These are phyloP conservation scores for Colletotrichum lentis DNA, from an alignment of 2,329 filamentous ascomycete genomes.

Conservation along the genomic window DNA sequence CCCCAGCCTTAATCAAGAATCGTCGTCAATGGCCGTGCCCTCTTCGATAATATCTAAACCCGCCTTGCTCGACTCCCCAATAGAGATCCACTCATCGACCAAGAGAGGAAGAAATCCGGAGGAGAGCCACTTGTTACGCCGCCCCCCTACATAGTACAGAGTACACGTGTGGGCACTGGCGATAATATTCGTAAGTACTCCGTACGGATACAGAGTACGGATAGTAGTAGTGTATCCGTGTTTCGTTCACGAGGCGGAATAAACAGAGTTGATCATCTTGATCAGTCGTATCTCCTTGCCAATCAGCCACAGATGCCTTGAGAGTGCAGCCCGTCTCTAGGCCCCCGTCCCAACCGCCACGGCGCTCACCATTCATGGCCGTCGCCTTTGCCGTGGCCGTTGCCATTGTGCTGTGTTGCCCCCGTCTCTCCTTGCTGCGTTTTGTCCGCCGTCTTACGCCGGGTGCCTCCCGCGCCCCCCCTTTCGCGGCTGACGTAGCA, in stretches of 20 bases:
- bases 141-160: not conserved
- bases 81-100: no score
- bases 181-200: no score
- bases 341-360: not conserved
- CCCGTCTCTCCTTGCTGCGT: not conserved
- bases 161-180: not conserved
- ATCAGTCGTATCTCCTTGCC: slow-evolving; percentile 7
- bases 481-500: not conserved
- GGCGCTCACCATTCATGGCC: not conserved
- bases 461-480: no score
- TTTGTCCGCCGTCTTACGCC: not conserved
- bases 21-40: slow-evolving; percentile 5
- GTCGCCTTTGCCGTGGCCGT: not conserved
- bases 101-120: slow-evolving; percentile 22
- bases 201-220: no score
- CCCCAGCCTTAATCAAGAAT: slow-evolving; percentile 24
- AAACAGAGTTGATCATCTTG: slow-evolving; percentile 7
- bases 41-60: no score
- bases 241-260: not conserved
- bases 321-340: not conserved
- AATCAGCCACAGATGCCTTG: not conserved
- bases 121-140: slow-evolving; percentile 12
- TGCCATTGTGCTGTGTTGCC: not conserved
- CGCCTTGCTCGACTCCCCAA: no score
- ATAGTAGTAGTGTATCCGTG: no score